Evolutionary conservation across 768 basidiomycete genomes (phyloP), one percentile per base, ranked within the genome.

Genomic region (Psilocybe sp.): DNA sequence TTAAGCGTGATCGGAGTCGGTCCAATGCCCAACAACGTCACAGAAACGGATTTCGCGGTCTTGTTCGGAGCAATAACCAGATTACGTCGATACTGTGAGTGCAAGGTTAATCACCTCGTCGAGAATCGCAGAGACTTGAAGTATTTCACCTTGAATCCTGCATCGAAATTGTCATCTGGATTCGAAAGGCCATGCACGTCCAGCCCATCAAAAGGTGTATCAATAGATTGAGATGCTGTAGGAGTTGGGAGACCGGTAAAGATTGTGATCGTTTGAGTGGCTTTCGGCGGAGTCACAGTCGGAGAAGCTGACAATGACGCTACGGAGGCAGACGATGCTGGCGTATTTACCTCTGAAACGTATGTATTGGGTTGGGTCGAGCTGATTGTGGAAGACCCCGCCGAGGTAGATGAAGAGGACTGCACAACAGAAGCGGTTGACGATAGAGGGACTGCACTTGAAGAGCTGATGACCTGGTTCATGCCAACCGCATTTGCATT

Each of bases 1-100:
- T 71, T 65, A 19, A 87, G 61, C n/a, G 64, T 56, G 8, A 72
- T 36, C 67, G 10, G 68, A 58, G 18, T 68, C 54, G 47, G 50
- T 23, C 45, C 20, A 5, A 63, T 50, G 5, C 59, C 59, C 34
- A 47, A 34, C 37, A 63, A 40, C 13, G 39, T 56, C 16, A 56
- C 57, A 11, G 56, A 51, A 4, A 56, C 46, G 1, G 59, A 41
- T 11, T 47, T 44, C 6, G 35, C 51, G 6, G 44, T 47, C 23
- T 9, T 33, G 10, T 46, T 46, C 11, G 56, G 32, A 44, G 47
- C 53, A 10, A 63, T 49, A 31, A 55, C 46, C n/a, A 59, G 41
- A 37, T 58, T 51, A 45, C 61, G 55, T 35, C 57, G 52, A 28
- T 28, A 28, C 23, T 28, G 23, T 28, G 23, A 7, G 3, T 7